Evolutionary conservation across 2,329 filamentous ascomycete species (phyloP), one percentile per base, ranked within the genome.

Genomic region (Cordyceps pruinosa): DNA sequence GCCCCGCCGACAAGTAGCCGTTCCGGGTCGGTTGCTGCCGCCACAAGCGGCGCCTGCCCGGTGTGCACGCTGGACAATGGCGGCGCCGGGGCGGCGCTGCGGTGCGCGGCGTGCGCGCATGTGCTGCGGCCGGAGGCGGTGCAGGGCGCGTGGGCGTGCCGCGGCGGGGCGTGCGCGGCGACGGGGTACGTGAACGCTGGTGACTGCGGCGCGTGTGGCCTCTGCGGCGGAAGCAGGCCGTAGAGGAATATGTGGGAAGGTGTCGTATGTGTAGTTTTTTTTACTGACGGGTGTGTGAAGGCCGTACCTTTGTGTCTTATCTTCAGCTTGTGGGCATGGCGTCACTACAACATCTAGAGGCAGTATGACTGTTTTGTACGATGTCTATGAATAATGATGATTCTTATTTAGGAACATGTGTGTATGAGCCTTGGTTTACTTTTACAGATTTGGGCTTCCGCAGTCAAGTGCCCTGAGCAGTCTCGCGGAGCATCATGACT

Each of bases 1-100:
- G n/a, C n/a, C n/a, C n/a, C n/a, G 9, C 10, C 34, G 15, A 17
- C 44, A 13, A 19, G 15, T 4, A 12, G 7, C 19, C n/a, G 4
- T 5, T 9, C 12, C 45, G 8, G 25, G 5, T 1, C 30, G 25
- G 8, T 25, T 25, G 32, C 48, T 47, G 51, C 46, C 13, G 15
- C n/a, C 17, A 32, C 21, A n/a, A n/a, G n/a, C n/a, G n/a, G n/a
- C 26, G 54, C 59, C 50, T 88, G 88, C 65, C 73, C 78, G 1
- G 74, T 88, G 56, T 95, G 90, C 69, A 90, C 88, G 0, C 81
- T 87, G 51, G 72, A 74, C 51, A 92, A 90, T 66, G 72, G 77
- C 6, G 72, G 77, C 6, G 48, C 66, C n/a, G n/a, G n/a, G 0
- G 64, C 66, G 9, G 73, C 81, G 8, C 70, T 83, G 2, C 87